These are phyloP conservation scores for Alloascoidea hylecoeti DNA, from an alignment of 805 yeast genomes.

Conservation along the genomic window DNA sequence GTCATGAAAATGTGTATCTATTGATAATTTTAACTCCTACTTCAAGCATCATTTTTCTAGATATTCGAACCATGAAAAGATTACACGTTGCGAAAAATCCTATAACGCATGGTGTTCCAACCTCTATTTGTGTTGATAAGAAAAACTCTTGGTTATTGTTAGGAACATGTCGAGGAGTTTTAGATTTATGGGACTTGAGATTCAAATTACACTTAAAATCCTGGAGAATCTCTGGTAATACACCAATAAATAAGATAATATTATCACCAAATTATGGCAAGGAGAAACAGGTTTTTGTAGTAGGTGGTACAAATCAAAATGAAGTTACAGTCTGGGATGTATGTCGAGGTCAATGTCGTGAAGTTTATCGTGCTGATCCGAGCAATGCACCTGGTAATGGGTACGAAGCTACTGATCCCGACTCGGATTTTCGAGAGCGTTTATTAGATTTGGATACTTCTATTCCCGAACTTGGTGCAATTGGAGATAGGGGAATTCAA, in stretches of 20 bases:
- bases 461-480: slow-evolving; percentile 7
- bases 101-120: slow-evolving; percentile 49
- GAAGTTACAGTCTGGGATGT: slow-evolving; percentile 68
- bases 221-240: slow-evolving; percentile 40
- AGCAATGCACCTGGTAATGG: slow-evolving; percentile 6
- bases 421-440: too few relatives aligned
- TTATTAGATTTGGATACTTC: slow-evolving; percentile 11
- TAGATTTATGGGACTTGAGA: slow-evolving; percentile 74
- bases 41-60: slow-evolving; percentile 36
- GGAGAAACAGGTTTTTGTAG: slow-evolving; percentile 35
- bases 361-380: slow-evolving; percentile 18
- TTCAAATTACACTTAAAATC: slow-evolving; percentile 45
- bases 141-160: slow-evolving; percentile 47
- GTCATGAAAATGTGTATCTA: too few relatives aligned
- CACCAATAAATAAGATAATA: slow-evolving; percentile 33
- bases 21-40: slow-evolving; percentile 38
- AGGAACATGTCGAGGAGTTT: slow-evolving; percentile 64
- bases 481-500: slow-evolving; percentile 9
- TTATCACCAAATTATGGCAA: slow-evolving; percentile 26
- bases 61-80: slow-evolving; percentile 40
- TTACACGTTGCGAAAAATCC: slow-evolving; percentile 34
- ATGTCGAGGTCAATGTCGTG: slow-evolving; percentile 43
- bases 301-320: slow-evolving; percentile 51
- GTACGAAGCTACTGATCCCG: slow-evolving; percentile 8
- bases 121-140: slow-evolving; percentile 41